Conservation (phyloP, 2,329 filamentous ascomycete species). For the Diaporthe destruens region DNA sequence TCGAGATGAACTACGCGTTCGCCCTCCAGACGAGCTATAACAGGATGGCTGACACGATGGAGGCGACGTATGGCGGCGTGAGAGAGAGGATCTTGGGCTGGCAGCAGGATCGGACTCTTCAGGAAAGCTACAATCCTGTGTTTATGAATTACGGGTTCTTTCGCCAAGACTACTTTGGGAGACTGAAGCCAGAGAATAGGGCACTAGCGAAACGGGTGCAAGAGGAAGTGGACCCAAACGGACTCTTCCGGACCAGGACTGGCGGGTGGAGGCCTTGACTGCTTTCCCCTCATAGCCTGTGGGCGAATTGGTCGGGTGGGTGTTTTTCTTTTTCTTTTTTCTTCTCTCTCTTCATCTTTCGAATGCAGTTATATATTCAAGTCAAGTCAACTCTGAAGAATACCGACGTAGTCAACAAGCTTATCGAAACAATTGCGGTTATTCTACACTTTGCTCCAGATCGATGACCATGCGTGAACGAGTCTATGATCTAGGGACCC, state of each 20-base stretch:
- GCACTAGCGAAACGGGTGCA: conserved; percentile 19
- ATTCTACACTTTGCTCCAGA: not conserved
- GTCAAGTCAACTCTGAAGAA: not conserved
- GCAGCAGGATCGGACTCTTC: not conserved
- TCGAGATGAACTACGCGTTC: conserved; percentile 28
- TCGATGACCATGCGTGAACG: too few relatives aligned
- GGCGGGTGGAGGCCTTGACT: conserved; percentile 14
- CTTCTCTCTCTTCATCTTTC: too few relatives aligned
- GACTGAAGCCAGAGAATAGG: conserved; percentile 26
- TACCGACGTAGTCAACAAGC: not conserved
- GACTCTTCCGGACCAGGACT: not conserved
- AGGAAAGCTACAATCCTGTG: conserved; percentile 11
- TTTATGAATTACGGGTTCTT: conserved; percentile 27
- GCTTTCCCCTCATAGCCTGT: not conserved
- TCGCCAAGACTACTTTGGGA: conserved; percentile 27
- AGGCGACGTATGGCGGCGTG: conserved; percentile 21
- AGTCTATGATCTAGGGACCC: too few relatives aligned
- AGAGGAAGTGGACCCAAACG: conserved; percentile 7
- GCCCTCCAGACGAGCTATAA: conserved; percentile 13
- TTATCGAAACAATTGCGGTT: not conserved
- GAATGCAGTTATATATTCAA: not conserved
- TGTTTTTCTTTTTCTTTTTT: too few relatives aligned
- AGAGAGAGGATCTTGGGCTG: not conserved
- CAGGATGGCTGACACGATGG: conserved; percentile 15
- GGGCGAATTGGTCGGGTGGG: not conserved